These are phyloP conservation scores for Suillus tomentosus DNA, from an alignment of 768 basidiomycete genomes.

Conservation along the genomic window DNA sequence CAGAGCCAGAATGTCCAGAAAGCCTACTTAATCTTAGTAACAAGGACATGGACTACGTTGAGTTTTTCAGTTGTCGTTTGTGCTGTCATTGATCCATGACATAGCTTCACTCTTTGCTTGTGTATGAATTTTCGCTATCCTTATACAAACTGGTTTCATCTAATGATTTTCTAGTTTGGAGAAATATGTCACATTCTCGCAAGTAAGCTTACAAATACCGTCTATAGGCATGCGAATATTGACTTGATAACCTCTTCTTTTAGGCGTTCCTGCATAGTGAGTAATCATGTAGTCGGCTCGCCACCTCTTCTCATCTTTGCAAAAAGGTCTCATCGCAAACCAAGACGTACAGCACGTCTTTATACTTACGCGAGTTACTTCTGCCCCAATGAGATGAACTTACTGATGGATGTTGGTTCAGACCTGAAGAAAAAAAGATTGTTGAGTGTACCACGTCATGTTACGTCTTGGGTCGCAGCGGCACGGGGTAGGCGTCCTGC, in stretches of 20 bases:
- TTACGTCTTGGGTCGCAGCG: constrained; percentile 70
- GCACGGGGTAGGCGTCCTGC: constrained; percentile 57
- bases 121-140: constrained; percentile 39
- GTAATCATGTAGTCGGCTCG: neutral
- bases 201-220: constrained; percentile 14
- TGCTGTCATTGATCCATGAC: neutral
- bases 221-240: neutral
- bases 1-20: constrained; percentile 19
- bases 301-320: neutral
- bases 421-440: constrained; percentile 52
- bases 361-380: constrained; percentile 22
- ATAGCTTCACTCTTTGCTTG: constrained; percentile 60
- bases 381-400: too few species aligned
- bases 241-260: neutral
- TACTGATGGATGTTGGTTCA: constrained; percentile 17
- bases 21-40: constrained; percentile 39
- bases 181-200: constrained; percentile 34
- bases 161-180: constrained; percentile 47
- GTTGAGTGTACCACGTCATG: constrained; percentile 62
- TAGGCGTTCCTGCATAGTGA: constrained; percentile 28
- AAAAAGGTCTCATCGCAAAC: constrained; percentile 26
- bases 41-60: constrained; percentile 51
- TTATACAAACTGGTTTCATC: constrained; percentile 17
- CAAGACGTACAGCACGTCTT: constrained; percentile 30
- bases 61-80: neutral